These are phyloP conservation scores for Esteya vermicola DNA, from an alignment of 2,329 filamentous ascomycete genomes.

Conservation along the genomic window DNA sequence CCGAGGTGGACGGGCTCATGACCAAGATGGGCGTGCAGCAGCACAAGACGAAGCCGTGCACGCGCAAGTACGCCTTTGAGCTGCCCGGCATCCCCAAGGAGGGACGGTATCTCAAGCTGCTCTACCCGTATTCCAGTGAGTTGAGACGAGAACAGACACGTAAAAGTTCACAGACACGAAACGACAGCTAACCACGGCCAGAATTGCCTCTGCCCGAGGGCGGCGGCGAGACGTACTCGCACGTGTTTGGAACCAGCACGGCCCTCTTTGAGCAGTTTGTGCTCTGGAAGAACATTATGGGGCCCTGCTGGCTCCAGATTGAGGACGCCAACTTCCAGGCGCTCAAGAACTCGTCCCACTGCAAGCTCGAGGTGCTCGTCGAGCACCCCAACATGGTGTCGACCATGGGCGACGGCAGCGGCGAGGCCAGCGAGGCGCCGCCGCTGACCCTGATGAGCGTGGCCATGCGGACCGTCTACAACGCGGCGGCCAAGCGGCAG, in stretches of 20 bases:
- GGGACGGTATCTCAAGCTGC: slow-evolving; percentile 82
- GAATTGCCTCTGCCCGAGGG: slow-evolving; percentile 58
- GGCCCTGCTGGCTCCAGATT: slow-evolving; percentile 92
- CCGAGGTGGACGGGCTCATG: slow-evolving; percentile 84
- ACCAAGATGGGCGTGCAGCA: slow-evolving; percentile 69
- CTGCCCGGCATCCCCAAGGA: slow-evolving; percentile 76
- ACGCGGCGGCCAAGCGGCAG: slow-evolving; percentile 87
- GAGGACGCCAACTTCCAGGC: slow-evolving; percentile 69
- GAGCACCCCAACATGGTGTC: slow-evolving; percentile 64
- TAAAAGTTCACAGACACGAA: too few relatives aligned
- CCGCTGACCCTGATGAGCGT: slow-evolving; percentile 94
- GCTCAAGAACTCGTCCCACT: slow-evolving; percentile 88
- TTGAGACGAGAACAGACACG: slow-evolving; percentile 4
- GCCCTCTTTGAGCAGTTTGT: slow-evolving; percentile 96
- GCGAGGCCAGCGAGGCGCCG: slow-evolving; percentile 68
- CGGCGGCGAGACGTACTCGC: slow-evolving; percentile 79
- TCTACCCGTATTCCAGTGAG: slow-evolving; percentile 80
- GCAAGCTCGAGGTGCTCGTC: slow-evolving; percentile 82
- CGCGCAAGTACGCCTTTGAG: slow-evolving; percentile 92
- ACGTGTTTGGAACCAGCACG: slow-evolving; percentile 87
- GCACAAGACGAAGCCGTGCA: slow-evolving; percentile 87
- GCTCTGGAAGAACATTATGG: slow-evolving; percentile 98
- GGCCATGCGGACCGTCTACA: slow-evolving; percentile 74
- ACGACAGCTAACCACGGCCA: slow-evolving; percentile 16
- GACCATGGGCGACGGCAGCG: slow-evolving; percentile 59